Base-by-base conservation (phyloP, 2,329 filamentous ascomycete genomes). In the Alternaria angustiovoidea region DNA sequence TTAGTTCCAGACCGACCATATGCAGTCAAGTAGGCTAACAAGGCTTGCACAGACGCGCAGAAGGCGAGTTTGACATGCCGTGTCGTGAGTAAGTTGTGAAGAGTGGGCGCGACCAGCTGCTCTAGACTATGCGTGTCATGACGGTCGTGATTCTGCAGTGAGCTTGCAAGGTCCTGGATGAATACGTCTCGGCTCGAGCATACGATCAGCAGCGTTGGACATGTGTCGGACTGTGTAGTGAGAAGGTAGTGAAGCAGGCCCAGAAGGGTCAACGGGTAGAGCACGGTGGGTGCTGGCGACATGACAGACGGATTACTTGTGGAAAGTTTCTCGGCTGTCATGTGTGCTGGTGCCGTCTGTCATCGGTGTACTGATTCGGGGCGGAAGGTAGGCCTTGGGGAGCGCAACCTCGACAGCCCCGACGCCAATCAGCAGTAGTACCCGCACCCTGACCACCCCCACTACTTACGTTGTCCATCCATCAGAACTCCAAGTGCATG, bases 1-100 rank as follows among this genome's bases (percentile, higher is more conserved):
- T 43, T 58, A 46, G 63, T 48, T 32, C 36, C 62, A 51, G 60
- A 42, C 22, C 57, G 63, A 43, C 62, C 66, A 49, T 61, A 64
- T 52, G 87, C 83, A 42, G 90, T 83, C 18, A 97, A 83, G 70
- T 90, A 92, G 36, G 92, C 92, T 54, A 92, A 89, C 7, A 97
- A 85, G 75, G 91, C 89, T 22, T 91, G 88, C 54, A 95, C 85
- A 2, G 90, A 92, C 0, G 92, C 88, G 55, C 88, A 86, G 78
- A 96, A 97, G 36, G 87, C 81, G 8, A 94, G 78, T 55, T 86
- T 87, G 63, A 96, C 85, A 69, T 89, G 87, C 30, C 88, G 86
- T 7, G 92, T 89, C 4, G 86, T 84, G 47, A 89, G 86, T 28
- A 94, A 82, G 63, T 92, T 86, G 55, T 88, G 85, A 14, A 97